Evolutionary conservation across 805 yeast genomes (phyloP).

Genomic region (Candida cerambycidarum): DNA sequence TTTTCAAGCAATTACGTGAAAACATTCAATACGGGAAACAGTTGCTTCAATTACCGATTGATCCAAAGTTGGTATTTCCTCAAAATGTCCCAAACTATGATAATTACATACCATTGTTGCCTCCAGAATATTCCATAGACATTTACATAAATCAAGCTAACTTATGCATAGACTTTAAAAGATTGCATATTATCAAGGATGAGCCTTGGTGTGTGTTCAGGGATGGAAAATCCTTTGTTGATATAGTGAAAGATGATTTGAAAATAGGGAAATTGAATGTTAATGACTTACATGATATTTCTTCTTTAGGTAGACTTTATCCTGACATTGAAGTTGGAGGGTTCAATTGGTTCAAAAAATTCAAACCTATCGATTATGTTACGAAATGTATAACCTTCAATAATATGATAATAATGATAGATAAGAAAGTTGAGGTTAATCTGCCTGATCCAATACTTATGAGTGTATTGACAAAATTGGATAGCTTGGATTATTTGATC

Average conservation of each 20-base stretch:
- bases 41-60: conserved; percentile 40
- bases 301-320: conserved; percentile 14
- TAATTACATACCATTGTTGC: conserved; percentile 48
- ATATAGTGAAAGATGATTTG: conserved; percentile 55
- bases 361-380: conserved; percentile 49
- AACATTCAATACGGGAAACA: conserved; percentile 36
- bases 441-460: conserved; percentile 69
- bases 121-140: conserved; percentile 53
- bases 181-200: conserved; percentile 47
- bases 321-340: conserved; percentile 7
- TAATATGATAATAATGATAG: conserved; percentile 59
- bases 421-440: conserved; percentile 57
- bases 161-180: conserved; percentile 57
- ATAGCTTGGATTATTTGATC: conserved; percentile 54
- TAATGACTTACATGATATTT: conserved; percentile 19
- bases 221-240: conserved; percentile 54
- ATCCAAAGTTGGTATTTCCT: conserved; percentile 59
- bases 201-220: conserved; percentile 57
- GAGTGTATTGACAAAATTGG: conserved; percentile 62
- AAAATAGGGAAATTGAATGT: conserved; percentile 25
- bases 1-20: conserved; percentile 26
- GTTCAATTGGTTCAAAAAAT: conserved; percentile 19
- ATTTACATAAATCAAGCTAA: conserved; percentile 62
- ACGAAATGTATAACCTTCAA: conserved; percentile 64
- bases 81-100: conserved; percentile 39